Evolutionary conservation across 2,329 filamentous ascomycete genomes (phyloP), one percentile per base, ranked within the genome.

Genomic region (Lachnellula suecica): DNA sequence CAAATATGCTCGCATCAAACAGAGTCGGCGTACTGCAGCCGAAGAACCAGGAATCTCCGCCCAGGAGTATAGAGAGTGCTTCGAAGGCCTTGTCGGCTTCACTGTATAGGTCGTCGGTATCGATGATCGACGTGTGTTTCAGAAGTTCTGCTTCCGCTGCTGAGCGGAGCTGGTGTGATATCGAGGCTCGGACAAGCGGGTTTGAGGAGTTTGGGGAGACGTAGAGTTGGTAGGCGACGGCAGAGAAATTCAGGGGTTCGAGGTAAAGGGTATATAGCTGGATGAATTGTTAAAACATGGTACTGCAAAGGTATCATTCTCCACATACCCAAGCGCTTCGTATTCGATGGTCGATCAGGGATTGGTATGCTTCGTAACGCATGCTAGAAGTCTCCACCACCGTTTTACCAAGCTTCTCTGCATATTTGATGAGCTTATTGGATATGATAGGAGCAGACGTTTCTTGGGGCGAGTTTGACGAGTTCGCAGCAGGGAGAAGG

Each of bases 1-100:
- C 85, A 72, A 97, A 97, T 2, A 97, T 82, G 49, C 83, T 84
- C 6, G 93, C 92, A 71, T 99, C 94, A 62, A 97, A 93, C 22
- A 93, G 66, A 0, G 85, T 83, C 0, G 93, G 90, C 6, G 55
- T 58, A 3, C 62, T 54, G 23, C 52, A 59, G 2, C 60, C 78
- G 63, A 86, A 87, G 68, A 88, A 89, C 75, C 83, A 87, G 17
- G 72, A 63, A 34, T 83, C 70, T 1, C 78, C 69, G 1, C 77
- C 83, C 9, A 90, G 72, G 8, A 87, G 63, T 19, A 70, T 74
- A 2, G 82, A 81, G 8, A 90, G 70, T 2, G 86, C 83, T 35
- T 76, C 72, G 53, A 88, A 83, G 1, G 86, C 86, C 47, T 81
- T 78, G 22, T 75, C 76, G 2, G 84, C 84, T 57, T 85, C 80